A percentile compares a stretch with the other conserved stretches of the same genome.
phyloP scores from a whole-genome alignment of 1,284 basidiomycete genomes.

The Kwoniella shivajii region DNA sequence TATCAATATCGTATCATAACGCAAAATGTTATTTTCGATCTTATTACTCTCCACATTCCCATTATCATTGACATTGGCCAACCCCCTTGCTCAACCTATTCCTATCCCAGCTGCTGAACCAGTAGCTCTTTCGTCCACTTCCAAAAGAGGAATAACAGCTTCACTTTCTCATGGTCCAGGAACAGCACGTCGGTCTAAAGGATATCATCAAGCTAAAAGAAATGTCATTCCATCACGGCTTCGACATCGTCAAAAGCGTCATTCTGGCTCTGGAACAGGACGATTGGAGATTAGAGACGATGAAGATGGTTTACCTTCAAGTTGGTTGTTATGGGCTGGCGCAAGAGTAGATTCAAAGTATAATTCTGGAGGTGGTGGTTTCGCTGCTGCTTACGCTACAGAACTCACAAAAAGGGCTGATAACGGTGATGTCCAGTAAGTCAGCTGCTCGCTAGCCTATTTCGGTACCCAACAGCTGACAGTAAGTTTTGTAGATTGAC shows the following conservation, averaged over 20 bases:
- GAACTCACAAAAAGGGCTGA: slow-evolving; percentile 10
- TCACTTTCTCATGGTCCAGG: slow-evolving; percentile 29
- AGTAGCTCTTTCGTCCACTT: not conserved
- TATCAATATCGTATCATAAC: too few relatives aligned
- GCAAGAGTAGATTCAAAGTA: slow-evolving; percentile 43
- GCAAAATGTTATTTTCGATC: slow-evolving; percentile 23
- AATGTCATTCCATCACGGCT: not conserved
- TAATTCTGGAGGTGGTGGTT: slow-evolving; percentile 34
- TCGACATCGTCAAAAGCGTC: slow-evolving; percentile 5
- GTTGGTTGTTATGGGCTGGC: slow-evolving; percentile 39
- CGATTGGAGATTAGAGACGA: slow-evolving; percentile 9
- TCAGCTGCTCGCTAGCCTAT: not conserved
- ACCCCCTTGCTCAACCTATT: slow-evolving; percentile 25
- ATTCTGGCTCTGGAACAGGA: not conserved
- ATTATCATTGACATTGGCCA: too few relatives aligned
- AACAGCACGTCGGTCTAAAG: slow-evolving; percentile 22
- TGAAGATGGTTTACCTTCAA: slow-evolving; percentile 25
- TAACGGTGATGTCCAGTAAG: slow-evolving; percentile 24
- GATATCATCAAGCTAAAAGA: slow-evolving; percentile 26
- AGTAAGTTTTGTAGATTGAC: not conserved
- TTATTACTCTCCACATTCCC: slow-evolving; percentile 25
- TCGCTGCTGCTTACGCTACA: slow-evolving; percentile 21
- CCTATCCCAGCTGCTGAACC: slow-evolving; percentile 4
- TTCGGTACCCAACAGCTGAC: too few relatives aligned
- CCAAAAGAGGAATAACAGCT: slow-evolving; percentile 26